Percentiles rank a stretch among this genome's conserved stretches.
These are phyloP conservation scores for Aspergillus sclerotiicarbonarius DNA, from an alignment of 495 filamentous ascomycete species.

Conservation along the genomic window DNA sequence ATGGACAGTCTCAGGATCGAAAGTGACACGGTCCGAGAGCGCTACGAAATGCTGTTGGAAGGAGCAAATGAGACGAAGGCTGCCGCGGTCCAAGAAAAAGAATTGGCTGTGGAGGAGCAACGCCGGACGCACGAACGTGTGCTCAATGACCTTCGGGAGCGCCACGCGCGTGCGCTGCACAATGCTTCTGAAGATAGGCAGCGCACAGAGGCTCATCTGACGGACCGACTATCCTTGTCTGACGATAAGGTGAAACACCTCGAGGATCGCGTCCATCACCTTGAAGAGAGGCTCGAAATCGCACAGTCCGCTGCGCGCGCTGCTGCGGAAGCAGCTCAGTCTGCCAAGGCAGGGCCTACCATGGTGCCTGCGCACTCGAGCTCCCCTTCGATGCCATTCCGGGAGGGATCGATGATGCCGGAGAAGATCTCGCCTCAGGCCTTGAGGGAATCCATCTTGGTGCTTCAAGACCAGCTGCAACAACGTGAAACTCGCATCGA, in stretches of 20 bases:
- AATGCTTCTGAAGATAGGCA: conserved; percentile 72
- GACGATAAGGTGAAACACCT: conserved; percentile 77
- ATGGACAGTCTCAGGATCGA: conserved; percentile 71
- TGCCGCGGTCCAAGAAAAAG: conserved; percentile 58
- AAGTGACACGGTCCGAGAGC: conserved; percentile 67
- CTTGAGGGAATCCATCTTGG: conserved; percentile 90
- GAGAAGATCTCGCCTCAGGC: conserved; percentile 92
- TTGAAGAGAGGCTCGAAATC: conserved; percentile 88
- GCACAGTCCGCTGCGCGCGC: conserved; percentile 86
- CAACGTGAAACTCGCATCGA: conserved; percentile 89
- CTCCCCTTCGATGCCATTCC: conserved; percentile 45
- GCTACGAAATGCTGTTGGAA: conserved; percentile 74
- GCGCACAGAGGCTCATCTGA: conserved; percentile 62
- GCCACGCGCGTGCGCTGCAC: conserved; percentile 70
- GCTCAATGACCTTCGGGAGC: conserved; percentile 57
- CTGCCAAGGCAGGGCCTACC: conserved; percentile 48
- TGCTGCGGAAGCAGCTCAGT: conserved; percentile 79
- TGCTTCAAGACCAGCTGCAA: conserved; percentile 93
- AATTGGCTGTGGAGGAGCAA: conserved; percentile 65
- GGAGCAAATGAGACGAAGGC: conserved; percentile 59
- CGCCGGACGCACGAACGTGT: conserved; percentile 69
- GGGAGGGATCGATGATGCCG: conserved; percentile 54
- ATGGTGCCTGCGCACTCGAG: conserved; percentile 32
- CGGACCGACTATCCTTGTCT: conserved; percentile 70
- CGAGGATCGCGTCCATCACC: conserved; percentile 73